Conservation (phyloP, 352 stramenopile species). For the Pythium dissimile region DNA sequence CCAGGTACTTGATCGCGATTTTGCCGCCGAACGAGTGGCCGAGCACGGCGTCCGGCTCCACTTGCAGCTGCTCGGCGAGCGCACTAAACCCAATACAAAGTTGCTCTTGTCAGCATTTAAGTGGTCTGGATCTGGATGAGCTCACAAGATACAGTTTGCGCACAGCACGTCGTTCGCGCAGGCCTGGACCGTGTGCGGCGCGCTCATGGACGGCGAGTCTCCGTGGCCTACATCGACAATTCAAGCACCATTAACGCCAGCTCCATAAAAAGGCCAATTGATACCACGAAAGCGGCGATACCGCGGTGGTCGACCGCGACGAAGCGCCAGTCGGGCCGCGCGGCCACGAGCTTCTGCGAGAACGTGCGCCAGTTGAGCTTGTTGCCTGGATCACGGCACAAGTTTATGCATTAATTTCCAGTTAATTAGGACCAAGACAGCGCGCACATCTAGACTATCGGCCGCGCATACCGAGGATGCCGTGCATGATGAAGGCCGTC, state of each 20-base stretch:
- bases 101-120: no score
- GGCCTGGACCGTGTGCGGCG: slow-evolving; percentile 58
- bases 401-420: no score
- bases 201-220: slow-evolving; percentile 62
- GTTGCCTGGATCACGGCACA: slow-evolving; percentile 52
- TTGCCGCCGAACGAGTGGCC: slow-evolving; percentile 83
- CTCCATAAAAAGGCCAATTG: background rate
- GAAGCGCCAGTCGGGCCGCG: slow-evolving; percentile 47
- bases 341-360: slow-evolving; percentile 41
- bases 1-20: slow-evolving; percentile 66
- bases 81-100: slow-evolving; percentile 22
- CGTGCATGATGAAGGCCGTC: slow-evolving; percentile 76
- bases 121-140: no score
- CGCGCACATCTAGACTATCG: background rate
- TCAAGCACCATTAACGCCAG: background rate
- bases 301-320: slow-evolving; percentile 65
- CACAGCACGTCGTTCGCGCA: slow-evolving; percentile 73
- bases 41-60: slow-evolving; percentile 56
- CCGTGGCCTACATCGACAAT: slow-evolving; percentile 40
- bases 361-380: slow-evolving; percentile 86
- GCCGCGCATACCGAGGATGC: slow-evolving; percentile 63
- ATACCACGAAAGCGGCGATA: slow-evolving; percentile 9
- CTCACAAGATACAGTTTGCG: no score
- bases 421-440: background rate
- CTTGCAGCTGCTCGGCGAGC: slow-evolving; percentile 43